phyloP scores from a whole-genome alignment of 768 basidiomycete genomes.

The Trametes coccinea region DNA sequence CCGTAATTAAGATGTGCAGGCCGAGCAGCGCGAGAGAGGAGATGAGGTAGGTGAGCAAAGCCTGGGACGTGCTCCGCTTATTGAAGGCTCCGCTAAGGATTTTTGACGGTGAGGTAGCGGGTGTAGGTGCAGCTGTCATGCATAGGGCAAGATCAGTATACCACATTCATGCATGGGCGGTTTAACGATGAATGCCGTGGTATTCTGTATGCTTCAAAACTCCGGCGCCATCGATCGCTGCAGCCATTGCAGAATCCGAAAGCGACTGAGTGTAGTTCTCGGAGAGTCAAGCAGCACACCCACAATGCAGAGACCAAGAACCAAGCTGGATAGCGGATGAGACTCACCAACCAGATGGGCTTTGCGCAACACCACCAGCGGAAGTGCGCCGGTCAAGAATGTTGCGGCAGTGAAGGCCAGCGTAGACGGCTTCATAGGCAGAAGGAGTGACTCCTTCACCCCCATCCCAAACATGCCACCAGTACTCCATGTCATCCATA shows the following conservation, averaged over 20 bases:
- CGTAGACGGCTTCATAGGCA: slow-evolving; percentile 39
- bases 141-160: not conserved
- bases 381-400: slow-evolving; percentile 58
- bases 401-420: slow-evolving; percentile 41
- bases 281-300: no score
- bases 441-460: slow-evolving; percentile 40
- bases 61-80: slow-evolving; percentile 47
- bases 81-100: slow-evolving; percentile 47
- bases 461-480: slow-evolving; percentile 39
- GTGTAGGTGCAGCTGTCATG: slow-evolving; percentile 44
- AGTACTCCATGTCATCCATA: slow-evolving; percentile 47
- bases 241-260: no score
- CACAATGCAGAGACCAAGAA: no score
- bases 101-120: slow-evolving; percentile 53
- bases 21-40: slow-evolving; percentile 47
- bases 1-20: slow-evolving; percentile 44
- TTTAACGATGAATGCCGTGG: no score
- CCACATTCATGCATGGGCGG: no score
- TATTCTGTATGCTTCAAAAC: no score
- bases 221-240: no score
- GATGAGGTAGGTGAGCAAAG: slow-evolving; percentile 46
- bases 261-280: no score
- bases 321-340: not conserved
- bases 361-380: slow-evolving; percentile 59
- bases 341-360: slow-evolving; percentile 57